phyloP scores from a whole-genome alignment of 2,329 filamentous ascomycete species.

The Ophiostoma montium region DNA sequence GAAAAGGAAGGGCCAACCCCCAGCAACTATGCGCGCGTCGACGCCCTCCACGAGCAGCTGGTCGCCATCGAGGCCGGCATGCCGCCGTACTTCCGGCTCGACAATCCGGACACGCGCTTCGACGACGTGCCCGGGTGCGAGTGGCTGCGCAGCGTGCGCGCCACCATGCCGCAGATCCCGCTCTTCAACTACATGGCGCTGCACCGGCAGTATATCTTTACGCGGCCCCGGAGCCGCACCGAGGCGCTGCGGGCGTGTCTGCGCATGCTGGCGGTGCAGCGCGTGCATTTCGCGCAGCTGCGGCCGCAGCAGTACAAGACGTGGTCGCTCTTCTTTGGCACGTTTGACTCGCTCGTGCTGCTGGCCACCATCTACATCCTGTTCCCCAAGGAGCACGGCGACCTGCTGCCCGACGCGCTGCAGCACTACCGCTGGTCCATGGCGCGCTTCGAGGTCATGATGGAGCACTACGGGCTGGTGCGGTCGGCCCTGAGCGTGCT shows the following conservation, averaged over 20 bases:
- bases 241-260: slow-evolving; percentile 43
- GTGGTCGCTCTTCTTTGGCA: slow-evolving; percentile 44
- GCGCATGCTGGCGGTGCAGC: slow-evolving; percentile 40
- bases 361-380: slow-evolving; percentile 47
- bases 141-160: slow-evolving; percentile 36
- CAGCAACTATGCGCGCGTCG: slow-evolving; percentile 25
- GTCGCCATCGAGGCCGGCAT: slow-evolving; percentile 31
- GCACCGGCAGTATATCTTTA: slow-evolving; percentile 49
- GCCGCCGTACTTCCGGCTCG: slow-evolving; percentile 38
- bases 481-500: slow-evolving; percentile 40
- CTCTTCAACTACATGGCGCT: slow-evolving; percentile 44
- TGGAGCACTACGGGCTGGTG: slow-evolving; percentile 37
- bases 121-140: slow-evolving; percentile 37
- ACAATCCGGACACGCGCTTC: slow-evolving; percentile 43
- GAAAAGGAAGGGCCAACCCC: slow-evolving; percentile 40
- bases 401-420: slow-evolving; percentile 30
- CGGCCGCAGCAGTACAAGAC: slow-evolving; percentile 37
- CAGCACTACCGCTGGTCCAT: slow-evolving; percentile 47
- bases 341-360: slow-evolving; percentile 49
- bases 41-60: slow-evolving; percentile 37
- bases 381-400: slow-evolving; percentile 40
- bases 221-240: slow-evolving; percentile 35
- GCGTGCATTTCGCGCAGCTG: slow-evolving; percentile 32
- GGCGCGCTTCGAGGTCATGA: slow-evolving; percentile 43
- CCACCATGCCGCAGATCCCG: slow-evolving; percentile 32